Conservation (phyloP, 2,329 filamentous ascomycete species). For the Aspergillus glaucus region DNA sequence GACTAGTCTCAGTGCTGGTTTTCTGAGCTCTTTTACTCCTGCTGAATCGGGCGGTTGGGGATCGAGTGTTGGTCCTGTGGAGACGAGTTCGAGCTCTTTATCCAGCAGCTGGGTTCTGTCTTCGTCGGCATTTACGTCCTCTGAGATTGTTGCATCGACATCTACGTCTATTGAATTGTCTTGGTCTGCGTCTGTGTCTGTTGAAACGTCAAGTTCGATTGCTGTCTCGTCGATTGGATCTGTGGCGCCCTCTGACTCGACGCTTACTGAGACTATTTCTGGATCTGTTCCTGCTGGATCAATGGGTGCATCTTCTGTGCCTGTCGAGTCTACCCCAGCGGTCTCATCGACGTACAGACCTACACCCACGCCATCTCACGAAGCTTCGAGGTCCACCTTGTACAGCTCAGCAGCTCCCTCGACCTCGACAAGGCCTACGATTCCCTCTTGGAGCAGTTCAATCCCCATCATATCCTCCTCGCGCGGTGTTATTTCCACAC, state of each 20-base stretch:
- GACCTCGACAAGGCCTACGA: neutral
- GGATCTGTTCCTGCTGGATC: neutral
- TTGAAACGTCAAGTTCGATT: neutral
- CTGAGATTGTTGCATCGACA: constrained; percentile 25
- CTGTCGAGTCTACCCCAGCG: neutral
- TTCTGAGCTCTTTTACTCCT: no score
- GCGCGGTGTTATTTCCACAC: no score
- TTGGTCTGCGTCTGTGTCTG: neutral
- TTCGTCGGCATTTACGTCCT: constrained; percentile 40
- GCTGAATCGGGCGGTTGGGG: no score
- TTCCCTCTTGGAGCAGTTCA: no score
- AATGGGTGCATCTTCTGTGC: neutral
- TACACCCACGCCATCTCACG: neutral
- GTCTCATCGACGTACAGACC: neutral
- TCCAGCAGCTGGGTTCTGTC: neutral
- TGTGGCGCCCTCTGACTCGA: neutral
- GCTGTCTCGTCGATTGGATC: neutral
- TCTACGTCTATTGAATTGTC: constrained; percentile 14
- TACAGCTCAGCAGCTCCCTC: neutral
- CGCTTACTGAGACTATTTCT: neutral
- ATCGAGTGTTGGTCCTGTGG: no score
- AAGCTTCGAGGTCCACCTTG: neutral
- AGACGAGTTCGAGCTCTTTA: no score
- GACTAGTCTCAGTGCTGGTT: constrained; percentile 1
- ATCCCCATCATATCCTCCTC: no score